A percentile compares a stretch with the other conserved stretches of the same genome.
phyloP scores from a whole-genome alignment of 2,329 filamentous ascomycete genomes.

The Monosporascus ibericus region DNA sequence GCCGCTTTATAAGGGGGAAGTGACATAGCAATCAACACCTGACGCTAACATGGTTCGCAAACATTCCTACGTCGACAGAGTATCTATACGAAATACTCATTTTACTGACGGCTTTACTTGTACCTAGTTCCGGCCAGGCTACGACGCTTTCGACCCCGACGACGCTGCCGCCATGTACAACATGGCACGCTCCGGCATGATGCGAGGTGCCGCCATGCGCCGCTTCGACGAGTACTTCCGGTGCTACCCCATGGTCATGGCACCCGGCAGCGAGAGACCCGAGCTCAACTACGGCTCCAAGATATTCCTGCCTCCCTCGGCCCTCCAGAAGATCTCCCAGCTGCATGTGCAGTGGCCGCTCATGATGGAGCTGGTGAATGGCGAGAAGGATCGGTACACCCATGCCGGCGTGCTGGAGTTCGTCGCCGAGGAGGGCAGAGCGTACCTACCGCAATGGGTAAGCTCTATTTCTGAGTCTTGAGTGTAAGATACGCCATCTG shows the following conservation, averaged over 20 bases:
- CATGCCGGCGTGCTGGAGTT: slow-evolving; percentile 97
- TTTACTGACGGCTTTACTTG: slow-evolving; percentile 7
- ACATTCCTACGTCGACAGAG: not conserved
- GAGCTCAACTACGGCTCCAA: slow-evolving; percentile 96
- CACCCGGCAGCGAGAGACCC: slow-evolving; percentile 80
- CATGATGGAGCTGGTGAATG: slow-evolving; percentile 93
- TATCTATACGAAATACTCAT: not conserved
- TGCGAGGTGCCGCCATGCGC: slow-evolving; percentile 49
- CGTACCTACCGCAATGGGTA: slow-evolving; percentile 94
- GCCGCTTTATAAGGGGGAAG: not conserved
- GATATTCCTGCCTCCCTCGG: slow-evolving; percentile 93
- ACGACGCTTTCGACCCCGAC: slow-evolving; percentile 38
- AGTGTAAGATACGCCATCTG: not conserved
- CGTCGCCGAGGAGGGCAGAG: slow-evolving; percentile 92
- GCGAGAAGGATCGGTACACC: slow-evolving; percentile 70
- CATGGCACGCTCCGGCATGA: slow-evolving; percentile 37
- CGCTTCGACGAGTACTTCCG: slow-evolving; percentile 98
- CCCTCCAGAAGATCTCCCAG: slow-evolving; percentile 91
- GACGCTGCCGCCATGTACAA: slow-evolving; percentile 44
- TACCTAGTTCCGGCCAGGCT: slow-evolving; percentile 28
- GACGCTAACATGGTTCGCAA: slow-evolving; percentile 8
- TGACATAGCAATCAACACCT: not conserved
- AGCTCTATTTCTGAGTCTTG: slow-evolving; percentile 17
- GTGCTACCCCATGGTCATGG: slow-evolving; percentile 93
- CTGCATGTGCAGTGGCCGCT: slow-evolving; percentile 96